Conservation (phyloP, 1,284 basidiomycete genomes). For the Apiotrichum sp. region DNA sequence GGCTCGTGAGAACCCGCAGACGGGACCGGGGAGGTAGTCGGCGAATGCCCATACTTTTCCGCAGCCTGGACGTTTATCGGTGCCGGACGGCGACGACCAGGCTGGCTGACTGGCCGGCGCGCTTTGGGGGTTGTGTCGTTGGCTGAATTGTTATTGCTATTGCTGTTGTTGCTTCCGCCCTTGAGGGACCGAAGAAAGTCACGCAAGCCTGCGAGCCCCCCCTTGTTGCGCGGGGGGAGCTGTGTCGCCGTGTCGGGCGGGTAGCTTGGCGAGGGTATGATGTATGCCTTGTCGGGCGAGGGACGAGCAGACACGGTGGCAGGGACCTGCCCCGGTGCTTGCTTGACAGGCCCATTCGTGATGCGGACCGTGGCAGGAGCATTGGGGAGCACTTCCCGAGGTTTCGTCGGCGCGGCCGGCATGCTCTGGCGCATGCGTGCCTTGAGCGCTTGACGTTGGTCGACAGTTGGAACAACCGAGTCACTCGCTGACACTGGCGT, state of each 20-base stretch:
- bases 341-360: background rate
- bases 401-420: slow-evolving; percentile 6
- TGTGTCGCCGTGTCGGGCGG: slow-evolving; percentile 25
- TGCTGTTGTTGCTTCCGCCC: background rate
- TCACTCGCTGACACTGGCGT: slow-evolving; percentile 23
- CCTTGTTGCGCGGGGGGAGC: slow-evolving; percentile 15
- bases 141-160: background rate
- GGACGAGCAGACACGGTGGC: background rate
- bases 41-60: slow-evolving; percentile 5
- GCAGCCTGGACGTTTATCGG: slow-evolving; percentile 9
- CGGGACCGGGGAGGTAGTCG: slow-evolving; percentile 6
- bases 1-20: background rate
- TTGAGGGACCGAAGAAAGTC: slow-evolving; percentile 36
- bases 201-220: slow-evolving; percentile 39
- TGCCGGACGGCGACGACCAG: slow-evolving; percentile 5
- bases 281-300: slow-evolving; percentile 26
- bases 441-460: slow-evolving; percentile 7
- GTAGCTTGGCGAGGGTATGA: slow-evolving; percentile 27
- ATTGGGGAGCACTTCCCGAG: background rate
- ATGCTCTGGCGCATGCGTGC: slow-evolving; percentile 7
- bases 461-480: slow-evolving; percentile 9
- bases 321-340: background rate
- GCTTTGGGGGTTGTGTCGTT: background rate
- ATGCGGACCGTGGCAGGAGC: background rate
- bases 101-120: slow-evolving; percentile 1